Evolutionary conservation across 345 rosid species (phyloP), one percentile per base, ranked within the genome.

Genomic region (Corchorus olitorius): DNA sequence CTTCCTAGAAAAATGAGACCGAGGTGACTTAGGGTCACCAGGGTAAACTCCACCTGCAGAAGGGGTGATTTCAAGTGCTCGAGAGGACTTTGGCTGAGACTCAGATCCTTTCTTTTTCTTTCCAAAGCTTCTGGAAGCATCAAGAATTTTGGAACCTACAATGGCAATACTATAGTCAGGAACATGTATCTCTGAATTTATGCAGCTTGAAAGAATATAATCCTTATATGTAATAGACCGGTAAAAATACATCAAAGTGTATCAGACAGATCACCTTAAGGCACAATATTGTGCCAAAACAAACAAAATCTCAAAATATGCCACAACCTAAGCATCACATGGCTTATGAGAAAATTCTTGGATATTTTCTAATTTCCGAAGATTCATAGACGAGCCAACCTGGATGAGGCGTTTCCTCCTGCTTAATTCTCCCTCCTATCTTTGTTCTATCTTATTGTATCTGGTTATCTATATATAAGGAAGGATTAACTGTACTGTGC

Each of bases 111-210:
- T 88, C 88, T 91, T 86, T 74, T 84, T 89, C 82, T 84, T 82
- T 73, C 91, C 90, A 71, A 90, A 86, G 88, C 94, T 92, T 67
- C 85, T 80, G 52, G 94, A 74, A 67, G 81, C 76, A 48, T 83
- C 86, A 75, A 85, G 83, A 65, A 80, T 62, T 79, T 75, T 75
- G 68, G 92, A 88, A 62, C 86, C 97, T 88, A 84, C 72, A 63
- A 83, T 8, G 72, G 74, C 14, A 45, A 45, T n/a, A 64, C 35
- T 5, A 54, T 59, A 64, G 48, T 16, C 6, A 49, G 67, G 27
- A 65, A 50, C 20, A 37, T 50, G 33, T 4, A 54, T 6, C 33
- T 5, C 4, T 56, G 52, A 11, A 37, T 15, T 4, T 15, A 1
- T 50, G 73, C 50, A 71, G 2, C 54, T 20, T 41, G 39, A 69